Evolutionary conservation across 1,139 yeast species (phyloP), one percentile per base, ranked within the genome.

Genomic region (Kluyveromyces sp.): DNA sequence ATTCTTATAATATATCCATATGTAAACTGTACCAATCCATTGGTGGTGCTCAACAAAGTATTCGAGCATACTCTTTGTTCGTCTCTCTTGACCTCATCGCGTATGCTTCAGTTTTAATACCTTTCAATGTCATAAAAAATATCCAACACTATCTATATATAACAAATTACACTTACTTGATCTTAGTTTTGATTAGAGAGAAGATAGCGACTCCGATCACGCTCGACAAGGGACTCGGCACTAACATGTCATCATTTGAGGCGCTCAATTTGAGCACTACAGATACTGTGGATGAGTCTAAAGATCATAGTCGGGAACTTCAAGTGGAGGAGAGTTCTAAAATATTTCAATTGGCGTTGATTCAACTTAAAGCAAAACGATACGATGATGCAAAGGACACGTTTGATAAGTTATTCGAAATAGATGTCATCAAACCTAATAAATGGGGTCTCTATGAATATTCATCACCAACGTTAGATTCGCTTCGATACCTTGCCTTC

Each of bases 261-360:
- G 96, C 97, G 3, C 72, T 90, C 41, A 92, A 92, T 60, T 67
- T 83, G 43, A 75, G 78, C 41, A 90, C 83, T 50, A 95, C 87
- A 58, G 85, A 83, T 41, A 67, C 76, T 7, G 77, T 74, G 45
- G 69, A 77, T 41, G 95, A 86, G 52, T 78, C 77, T 6, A 96
- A 89, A 54, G 92, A 88, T 54, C 95, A 89, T 58, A 84, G 97
- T 1, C 69, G 96, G 47, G 98, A 92, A 43, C 46, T 77, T 35
- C 79, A 88, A 70, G 81, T 92, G 21, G 98, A 94, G 64, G 86
- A 84, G 59, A 95, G 96, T 3, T 83, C 84, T 63, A 79, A 79
- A 55, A 67, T 81, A 15, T 88, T 84, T 61, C 89, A 88, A 55
- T 66, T 68, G 30, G 96, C 96, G 0, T 68, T 94, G 36, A 64